phyloP scores from a whole-genome alignment of 805 yeast species.

The Nakazawaea sp. region DNA sequence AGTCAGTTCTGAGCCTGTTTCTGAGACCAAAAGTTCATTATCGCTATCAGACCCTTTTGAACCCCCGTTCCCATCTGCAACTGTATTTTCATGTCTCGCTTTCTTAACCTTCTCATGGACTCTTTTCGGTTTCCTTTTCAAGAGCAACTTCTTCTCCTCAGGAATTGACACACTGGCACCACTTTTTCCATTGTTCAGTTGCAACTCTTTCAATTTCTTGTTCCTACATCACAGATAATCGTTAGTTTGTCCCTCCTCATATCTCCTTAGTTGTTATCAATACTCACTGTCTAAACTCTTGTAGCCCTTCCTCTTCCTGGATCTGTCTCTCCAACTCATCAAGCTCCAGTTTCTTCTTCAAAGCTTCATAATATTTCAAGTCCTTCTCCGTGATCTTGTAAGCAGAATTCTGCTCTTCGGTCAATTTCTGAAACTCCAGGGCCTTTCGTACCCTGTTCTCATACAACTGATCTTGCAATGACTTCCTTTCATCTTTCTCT shows the following conservation, averaged over 20 bases:
- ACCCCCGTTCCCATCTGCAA: neutral
- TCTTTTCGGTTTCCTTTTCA: neutral
- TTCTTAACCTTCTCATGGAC: neutral
- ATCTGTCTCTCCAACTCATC: constrained; percentile 19
- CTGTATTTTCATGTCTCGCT: neutral
- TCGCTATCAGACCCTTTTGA: no score
- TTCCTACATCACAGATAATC: constrained; percentile 2
- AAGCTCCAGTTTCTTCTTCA: constrained; percentile 14
- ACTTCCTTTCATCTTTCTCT: constrained; percentile 25
- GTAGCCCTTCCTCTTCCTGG: constrained; percentile 9
- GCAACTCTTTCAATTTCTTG: neutral
- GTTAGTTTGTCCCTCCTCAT: neutral
- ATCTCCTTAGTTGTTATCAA: no score
- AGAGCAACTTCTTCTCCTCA: neutral
- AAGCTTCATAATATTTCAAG: constrained; percentile 24
- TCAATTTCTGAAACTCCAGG: constrained; percentile 22
- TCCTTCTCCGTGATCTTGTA: constrained; percentile 33
- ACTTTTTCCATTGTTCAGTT: no score
- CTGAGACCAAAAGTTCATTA: no score
- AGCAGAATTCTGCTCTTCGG: constrained; percentile 31
- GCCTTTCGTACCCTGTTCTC: constrained; percentile 26
- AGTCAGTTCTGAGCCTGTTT: no score
- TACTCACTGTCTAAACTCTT: constrained; percentile 10
- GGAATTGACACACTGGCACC: neutral
- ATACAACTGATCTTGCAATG: constrained; percentile 33